Conservation (phyloP, 139 green algal genomes). For the Closterium sp. region DNA sequence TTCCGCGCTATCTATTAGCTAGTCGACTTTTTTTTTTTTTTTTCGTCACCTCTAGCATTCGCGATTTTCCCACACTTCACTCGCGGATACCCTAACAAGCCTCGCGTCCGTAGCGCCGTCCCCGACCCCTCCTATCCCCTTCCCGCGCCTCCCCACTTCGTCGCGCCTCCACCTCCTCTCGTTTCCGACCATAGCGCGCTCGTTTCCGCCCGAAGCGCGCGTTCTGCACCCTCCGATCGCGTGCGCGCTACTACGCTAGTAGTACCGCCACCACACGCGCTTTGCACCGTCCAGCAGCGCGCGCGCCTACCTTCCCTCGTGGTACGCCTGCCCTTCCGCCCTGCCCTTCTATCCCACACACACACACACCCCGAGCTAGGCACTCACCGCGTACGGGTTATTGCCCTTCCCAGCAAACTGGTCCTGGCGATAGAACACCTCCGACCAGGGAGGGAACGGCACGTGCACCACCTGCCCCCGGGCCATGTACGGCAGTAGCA, state of each 20-base stretch:
- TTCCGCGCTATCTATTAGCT: no score
- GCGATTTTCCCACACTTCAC: no score
- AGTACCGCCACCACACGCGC: not conserved
- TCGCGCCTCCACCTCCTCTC: not conserved
- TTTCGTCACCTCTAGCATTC: no score
- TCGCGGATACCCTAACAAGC: no score
- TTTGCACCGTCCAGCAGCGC: no score
- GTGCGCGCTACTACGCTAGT: not conserved
- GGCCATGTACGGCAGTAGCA: conserved; percentile 8
- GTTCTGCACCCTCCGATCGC: not conserved
- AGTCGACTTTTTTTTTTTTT: no score
- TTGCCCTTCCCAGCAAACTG: conserved; percentile 76
- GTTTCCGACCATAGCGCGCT: not conserved
- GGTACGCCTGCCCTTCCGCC: no score
- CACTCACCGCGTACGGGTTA: conserved; percentile 38
- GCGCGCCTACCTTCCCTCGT: not conserved
- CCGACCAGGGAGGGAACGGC: conserved; percentile 16
- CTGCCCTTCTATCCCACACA: not conserved
- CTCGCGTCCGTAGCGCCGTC: no score
- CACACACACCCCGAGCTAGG: not conserved
- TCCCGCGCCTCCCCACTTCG: not conserved
- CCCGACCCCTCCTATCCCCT: not conserved
- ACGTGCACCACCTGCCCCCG: conserved; percentile 9
- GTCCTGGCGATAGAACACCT: conserved; percentile 24
- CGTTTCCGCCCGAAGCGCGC: no score